These are phyloP conservation scores for Scheffersomyces illinoinensis DNA, from an alignment of 1,139 yeast genomes.

Conservation along the genomic window DNA sequence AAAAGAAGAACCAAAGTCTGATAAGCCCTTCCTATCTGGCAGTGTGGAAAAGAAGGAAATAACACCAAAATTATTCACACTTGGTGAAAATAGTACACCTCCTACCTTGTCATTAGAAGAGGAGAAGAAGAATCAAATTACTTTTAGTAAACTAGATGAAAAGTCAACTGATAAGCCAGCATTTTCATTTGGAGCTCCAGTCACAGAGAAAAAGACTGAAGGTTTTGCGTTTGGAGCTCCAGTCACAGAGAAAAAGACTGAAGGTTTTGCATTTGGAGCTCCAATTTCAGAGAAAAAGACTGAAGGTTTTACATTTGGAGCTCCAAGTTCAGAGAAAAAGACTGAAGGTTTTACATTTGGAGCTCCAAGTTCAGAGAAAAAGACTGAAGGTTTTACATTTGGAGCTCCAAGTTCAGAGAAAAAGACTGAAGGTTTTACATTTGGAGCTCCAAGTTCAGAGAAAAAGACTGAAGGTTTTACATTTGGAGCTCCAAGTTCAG, in stretches of 20 bases:
- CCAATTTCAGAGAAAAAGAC: conserved; percentile 1
- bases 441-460: neutral
- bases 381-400: conserved; percentile 9
- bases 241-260: neutral
- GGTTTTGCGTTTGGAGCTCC: neutral
- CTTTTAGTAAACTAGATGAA: neutral
- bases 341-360: neutral
- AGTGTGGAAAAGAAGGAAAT: neutral
- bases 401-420: conserved; percentile 3
- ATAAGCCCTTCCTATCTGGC: neutral
- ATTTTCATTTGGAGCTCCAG: conserved; percentile 1
- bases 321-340: neutral
- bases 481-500: neutral
- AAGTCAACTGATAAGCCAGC: conserved; percentile 1
- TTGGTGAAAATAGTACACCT: neutral
- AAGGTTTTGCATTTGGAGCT: neutral
- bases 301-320: conserved; percentile 11
- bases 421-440: neutral
- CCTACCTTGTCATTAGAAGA: neutral
- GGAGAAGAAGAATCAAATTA: neutral
- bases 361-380: neutral
- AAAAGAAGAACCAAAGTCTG: neutral
- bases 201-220: too few species aligned
- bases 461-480: conserved; percentile 5
- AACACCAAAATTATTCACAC: conserved; percentile 5